Base-by-base conservation (phyloP, 805 yeast genomes). In the Candida peoriensis region DNA sequence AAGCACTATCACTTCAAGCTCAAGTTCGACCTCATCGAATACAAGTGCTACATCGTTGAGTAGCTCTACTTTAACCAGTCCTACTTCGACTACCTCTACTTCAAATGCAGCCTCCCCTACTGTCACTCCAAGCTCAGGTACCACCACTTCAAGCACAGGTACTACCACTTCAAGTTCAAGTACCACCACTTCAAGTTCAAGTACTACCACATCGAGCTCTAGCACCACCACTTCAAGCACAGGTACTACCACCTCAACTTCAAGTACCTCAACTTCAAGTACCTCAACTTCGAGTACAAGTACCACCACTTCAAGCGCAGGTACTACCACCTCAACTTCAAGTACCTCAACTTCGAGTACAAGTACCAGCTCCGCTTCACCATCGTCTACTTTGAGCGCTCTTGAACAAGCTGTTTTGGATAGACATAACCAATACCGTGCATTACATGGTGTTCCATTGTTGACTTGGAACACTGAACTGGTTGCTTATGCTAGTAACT, bases 361-460 rank as follows among this genome's bases (percentile, higher is more conserved):
- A 8, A 24, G 50, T 13, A 44, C 42, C 6, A 20, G 42, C 12
- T 20, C 47, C 27, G 29, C 44, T n/a, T 28, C 43, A 26, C 30
- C 48, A 5, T 34, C 56, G 8, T 21, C 51, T 8, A 38, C 50
- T 14, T 29, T 54, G 15, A 48, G 46, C 22, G 34, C 54, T 36
- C 61, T 69, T 38, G 67, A 70, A 19, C 46, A 52, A 41, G 48
- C 56, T 20, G 61, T 75, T 24, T 59, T 77, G 44, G 61, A 60
- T 30, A 70, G 64, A 30, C 81, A 76, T 55, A 78, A 78, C 54
- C 38, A 39, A 13, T 58, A 66, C 48, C 66, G 83, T 61, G 64
- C 73, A 20, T 37, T 46, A 13, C 80, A 74, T 49, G 60, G 64
- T 24, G 69, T 63, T 22, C 59, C 61, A 7, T 55, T 60, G 9